phyloP scores from a whole-genome alignment of 371 early-diverging fungal species.

The Coemansia sp. region DNA sequence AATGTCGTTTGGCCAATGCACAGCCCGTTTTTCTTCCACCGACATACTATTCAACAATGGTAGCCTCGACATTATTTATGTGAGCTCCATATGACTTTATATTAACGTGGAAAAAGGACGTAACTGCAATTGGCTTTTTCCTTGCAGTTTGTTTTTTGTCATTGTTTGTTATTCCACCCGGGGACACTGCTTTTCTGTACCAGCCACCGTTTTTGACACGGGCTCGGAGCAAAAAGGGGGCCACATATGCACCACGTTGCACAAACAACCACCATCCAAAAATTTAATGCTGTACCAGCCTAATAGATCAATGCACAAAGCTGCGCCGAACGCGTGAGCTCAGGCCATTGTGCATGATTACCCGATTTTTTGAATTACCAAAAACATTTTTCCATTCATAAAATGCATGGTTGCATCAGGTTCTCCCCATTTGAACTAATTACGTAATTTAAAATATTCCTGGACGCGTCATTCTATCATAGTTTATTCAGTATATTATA shows the following conservation, averaged over 20 bases:
- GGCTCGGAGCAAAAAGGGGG: neutral
- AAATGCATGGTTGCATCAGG: neutral
- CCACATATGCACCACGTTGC: neutral
- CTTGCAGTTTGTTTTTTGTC: neutral
- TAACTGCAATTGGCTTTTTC: neutral
- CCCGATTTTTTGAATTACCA: conserved; percentile 4
- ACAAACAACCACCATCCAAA: neutral
- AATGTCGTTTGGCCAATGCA: neutral
- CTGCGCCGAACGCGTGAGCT: neutral
- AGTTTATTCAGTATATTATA: neutral
- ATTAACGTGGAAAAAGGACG: neutral
- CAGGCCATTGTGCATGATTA: conserved; percentile 1
- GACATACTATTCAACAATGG: conserved; percentile 10
- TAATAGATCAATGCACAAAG: conserved; percentile 8
- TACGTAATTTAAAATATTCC: too few relatives aligned
- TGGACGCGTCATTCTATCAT: too few relatives aligned
- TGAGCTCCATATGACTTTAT: conserved; percentile 2
- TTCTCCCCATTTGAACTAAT: neutral
- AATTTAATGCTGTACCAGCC: neutral
- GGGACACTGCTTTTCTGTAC: neutral
- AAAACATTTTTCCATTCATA: neutral
- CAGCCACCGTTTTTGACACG: conserved; percentile 11
- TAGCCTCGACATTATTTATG: neutral
- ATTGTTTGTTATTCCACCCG: conserved; percentile 2
- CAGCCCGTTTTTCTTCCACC: neutral